These are phyloP conservation scores for Fusarium euwallaceae DNA, from an alignment of 2,329 filamentous ascomycete species.

Conservation along the genomic window DNA sequence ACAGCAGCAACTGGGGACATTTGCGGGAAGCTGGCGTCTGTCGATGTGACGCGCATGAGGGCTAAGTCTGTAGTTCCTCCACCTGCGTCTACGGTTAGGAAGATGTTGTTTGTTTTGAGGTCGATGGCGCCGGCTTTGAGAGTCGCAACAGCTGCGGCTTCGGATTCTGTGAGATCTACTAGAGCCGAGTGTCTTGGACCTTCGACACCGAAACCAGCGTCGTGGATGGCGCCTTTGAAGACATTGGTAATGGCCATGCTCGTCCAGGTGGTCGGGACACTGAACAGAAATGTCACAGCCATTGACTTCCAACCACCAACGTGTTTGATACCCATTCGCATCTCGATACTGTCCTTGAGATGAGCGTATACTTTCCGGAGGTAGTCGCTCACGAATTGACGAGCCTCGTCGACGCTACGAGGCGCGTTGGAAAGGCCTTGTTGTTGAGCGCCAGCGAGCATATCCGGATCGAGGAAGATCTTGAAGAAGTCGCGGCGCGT, in stretches of 20 bases:
- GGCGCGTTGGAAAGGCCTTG: constrained; percentile 61
- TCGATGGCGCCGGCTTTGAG: constrained; percentile 57
- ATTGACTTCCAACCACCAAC: constrained; percentile 58
- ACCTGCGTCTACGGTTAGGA: constrained; percentile 60
- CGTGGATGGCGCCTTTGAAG: constrained; percentile 61
- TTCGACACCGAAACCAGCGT: constrained; percentile 63
- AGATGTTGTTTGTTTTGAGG: constrained; percentile 55
- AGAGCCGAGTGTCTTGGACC: constrained; percentile 54
- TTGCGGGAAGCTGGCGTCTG: constrained; percentile 43
- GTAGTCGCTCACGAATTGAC: constrained; percentile 64
- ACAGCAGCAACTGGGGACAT: constrained; percentile 55
- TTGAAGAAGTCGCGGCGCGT: constrained; percentile 66
- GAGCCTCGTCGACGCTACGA: constrained; percentile 56
- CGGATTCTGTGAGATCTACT: constrained; percentile 62
- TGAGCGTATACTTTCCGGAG: constrained; percentile 63
- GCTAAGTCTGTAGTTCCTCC: constrained; percentile 62
- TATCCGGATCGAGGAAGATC: constrained; percentile 64
- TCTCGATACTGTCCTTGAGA: constrained; percentile 60
- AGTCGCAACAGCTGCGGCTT: constrained; percentile 62
- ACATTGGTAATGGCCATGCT: constrained; percentile 63
- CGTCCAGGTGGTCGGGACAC: constrained; percentile 69
- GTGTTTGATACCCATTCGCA: constrained; percentile 53
- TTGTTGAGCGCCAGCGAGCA: constrained; percentile 57
- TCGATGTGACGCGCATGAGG: constrained; percentile 57
- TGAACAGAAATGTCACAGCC: constrained; percentile 67